Percentiles rank a stretch among this genome's conserved stretches.
Evolutionary conservation across 495 filamentous ascomycete genomes (phyloP).

Genomic region (Xylaria scruposa): DNA sequence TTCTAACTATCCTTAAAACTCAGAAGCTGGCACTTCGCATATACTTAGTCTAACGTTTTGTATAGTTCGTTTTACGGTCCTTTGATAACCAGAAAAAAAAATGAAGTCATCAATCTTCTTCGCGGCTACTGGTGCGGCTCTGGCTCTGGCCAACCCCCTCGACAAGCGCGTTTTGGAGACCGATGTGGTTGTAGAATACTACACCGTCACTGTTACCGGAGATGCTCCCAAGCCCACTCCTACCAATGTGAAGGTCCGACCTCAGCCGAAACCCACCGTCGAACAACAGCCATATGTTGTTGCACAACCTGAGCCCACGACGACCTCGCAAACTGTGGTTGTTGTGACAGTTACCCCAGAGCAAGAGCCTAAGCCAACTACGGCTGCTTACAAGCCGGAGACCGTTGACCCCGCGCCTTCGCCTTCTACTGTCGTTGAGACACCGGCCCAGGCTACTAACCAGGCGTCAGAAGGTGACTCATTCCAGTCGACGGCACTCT

Average conservation of each 20-base stretch:
- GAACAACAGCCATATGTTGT: conserved; percentile 30
- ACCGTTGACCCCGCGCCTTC: not conserved
- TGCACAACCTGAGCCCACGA: conserved; percentile 11
- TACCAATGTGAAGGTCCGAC: conserved; percentile 31
- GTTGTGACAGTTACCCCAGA: conserved; percentile 37
- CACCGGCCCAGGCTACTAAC: conserved; percentile 27
- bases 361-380: conserved; percentile 27
- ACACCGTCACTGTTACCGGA: conserved; percentile 64
- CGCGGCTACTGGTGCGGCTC: conserved; percentile 65
- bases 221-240: conserved; percentile 19
- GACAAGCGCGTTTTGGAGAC: conserved; percentile 63
- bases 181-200: conserved; percentile 62
- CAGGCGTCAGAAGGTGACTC: conserved; percentile 33
- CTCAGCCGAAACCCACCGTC: conserved; percentile 22
- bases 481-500: conserved; percentile 59
- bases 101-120: conserved; percentile 76
- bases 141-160: conserved; percentile 65
- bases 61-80: conserved; percentile 29
- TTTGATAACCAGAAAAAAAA: conserved; percentile 30
- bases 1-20: conserved; percentile 23
- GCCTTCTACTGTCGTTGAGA: conserved; percentile 15
- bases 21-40: conserved; percentile 22
- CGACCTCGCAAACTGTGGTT: conserved; percentile 16
- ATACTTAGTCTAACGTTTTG: conserved; percentile 26
- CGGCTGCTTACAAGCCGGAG: not conserved